phyloP scores from a whole-genome alignment of 192 early-diverging fungal genomes.

The Coemansia guatemalensis region DNA sequence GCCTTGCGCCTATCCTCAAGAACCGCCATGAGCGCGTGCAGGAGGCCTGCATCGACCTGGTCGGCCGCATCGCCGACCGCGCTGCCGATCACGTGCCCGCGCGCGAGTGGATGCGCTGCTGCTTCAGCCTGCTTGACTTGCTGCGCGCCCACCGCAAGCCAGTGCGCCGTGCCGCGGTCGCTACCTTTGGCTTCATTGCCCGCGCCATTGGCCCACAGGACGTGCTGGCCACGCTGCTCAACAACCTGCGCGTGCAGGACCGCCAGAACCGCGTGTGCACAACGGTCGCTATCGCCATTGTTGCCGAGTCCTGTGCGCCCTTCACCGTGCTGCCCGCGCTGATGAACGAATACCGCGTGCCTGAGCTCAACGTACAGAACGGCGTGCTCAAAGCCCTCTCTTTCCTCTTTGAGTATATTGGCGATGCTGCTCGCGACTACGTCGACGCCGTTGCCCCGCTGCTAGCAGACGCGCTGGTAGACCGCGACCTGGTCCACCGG shows the following conservation, averaged over 20 bases:
- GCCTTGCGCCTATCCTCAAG: constrained; percentile 96
- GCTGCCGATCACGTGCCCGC: constrained; percentile 95
- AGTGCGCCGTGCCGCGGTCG: constrained; percentile 94
- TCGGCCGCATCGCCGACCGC: constrained; percentile 97
- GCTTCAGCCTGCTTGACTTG: constrained; percentile 96
- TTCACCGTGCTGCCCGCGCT: constrained; percentile 97
- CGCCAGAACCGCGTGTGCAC: constrained; percentile 99
- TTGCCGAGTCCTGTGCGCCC: constrained; percentile 95
- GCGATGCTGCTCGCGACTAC: constrained; percentile 97
- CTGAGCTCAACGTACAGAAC: constrained; percentile 99
- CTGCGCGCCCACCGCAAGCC: constrained; percentile 95
- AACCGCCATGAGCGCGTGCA: constrained; percentile 97
- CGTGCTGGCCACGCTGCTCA: constrained; percentile 94
- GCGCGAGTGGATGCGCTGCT: constrained; percentile 99
- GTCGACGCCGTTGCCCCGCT: constrained; percentile 95
- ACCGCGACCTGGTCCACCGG: constrained; percentile 96
- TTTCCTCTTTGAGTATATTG: constrained; percentile 99
- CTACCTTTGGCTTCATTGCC: constrained; percentile 99
- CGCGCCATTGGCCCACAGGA: constrained; percentile 99
- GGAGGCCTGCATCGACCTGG: constrained; percentile 91
- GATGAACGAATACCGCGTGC: constrained; percentile 99
- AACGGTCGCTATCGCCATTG: constrained; percentile 97
- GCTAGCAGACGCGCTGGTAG: constrained; percentile 95
- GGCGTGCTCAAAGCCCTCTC: constrained; percentile 93
- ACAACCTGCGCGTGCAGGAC: constrained; percentile 98